These are phyloP conservation scores for Prinsepia uniflora DNA, from an alignment of 306 rosid genomes.

Conservation along the genomic window DNA sequence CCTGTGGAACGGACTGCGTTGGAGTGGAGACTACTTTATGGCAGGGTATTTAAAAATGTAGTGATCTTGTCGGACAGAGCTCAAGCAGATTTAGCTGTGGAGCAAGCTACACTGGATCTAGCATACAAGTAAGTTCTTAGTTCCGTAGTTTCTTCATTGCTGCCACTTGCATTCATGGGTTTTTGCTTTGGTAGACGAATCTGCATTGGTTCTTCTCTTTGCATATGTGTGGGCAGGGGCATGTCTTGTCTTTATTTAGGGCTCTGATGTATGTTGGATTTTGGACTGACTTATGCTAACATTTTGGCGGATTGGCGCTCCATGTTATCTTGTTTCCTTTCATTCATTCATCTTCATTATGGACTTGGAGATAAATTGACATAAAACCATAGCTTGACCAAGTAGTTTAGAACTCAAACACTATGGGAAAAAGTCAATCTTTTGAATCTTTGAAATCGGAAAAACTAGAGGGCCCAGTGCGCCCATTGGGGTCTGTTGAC, in stretches of 20 bases:
- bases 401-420: not conserved
- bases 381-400: not conserved
- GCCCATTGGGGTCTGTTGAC: too few relatives aligned
- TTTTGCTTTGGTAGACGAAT: not conserved
- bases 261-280: not conserved
- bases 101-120: slow-evolving; percentile 49
- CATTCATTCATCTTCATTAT: not conserved
- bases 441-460: too few relatives aligned
- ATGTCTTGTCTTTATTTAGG: not conserved
- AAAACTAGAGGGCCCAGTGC: too few relatives aligned
- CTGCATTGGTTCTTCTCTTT: not conserved
- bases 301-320: not conserved
- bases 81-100: slow-evolving; percentile 58
- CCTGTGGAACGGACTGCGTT: slow-evolving; percentile 76
- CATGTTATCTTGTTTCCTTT: not conserved
- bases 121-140: slow-evolving; percentile 54
- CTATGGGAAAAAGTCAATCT: not conserved
- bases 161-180: not conserved
- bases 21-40: slow-evolving; percentile 81
- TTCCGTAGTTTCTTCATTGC: not conserved
- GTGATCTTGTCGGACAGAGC: slow-evolving; percentile 54
- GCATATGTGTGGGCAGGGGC: not conserved
- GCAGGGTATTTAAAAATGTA: slow-evolving; percentile 70
- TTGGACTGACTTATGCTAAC: not conserved
- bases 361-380: not conserved